These are phyloP conservation scores for Solanum hybrid DNA, from an alignment of 305 asterid species.

Conservation along the genomic window DNA sequence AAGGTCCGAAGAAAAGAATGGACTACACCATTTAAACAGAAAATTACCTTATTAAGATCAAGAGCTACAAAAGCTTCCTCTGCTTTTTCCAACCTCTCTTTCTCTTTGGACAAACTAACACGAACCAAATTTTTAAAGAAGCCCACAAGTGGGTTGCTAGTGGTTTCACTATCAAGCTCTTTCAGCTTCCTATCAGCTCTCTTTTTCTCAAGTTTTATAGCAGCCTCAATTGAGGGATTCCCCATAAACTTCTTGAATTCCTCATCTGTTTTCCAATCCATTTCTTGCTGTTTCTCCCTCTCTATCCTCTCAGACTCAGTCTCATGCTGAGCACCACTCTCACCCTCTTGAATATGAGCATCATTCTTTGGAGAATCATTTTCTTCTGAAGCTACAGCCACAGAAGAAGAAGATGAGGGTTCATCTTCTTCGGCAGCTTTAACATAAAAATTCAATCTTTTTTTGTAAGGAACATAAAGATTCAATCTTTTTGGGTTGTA, in stretches of 20 bases:
- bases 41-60: slow-evolving; percentile 70
- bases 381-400: slow-evolving; percentile 44
- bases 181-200: slow-evolving; percentile 73
- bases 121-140: slow-evolving; percentile 51
- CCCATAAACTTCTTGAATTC: slow-evolving; percentile 94
- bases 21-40: neutral
- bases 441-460: slow-evolving; percentile 36
- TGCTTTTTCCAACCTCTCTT: slow-evolving; percentile 62
- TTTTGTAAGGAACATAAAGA: slow-evolving; percentile 15
- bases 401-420: slow-evolving; percentile 30
- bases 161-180: slow-evolving; percentile 58
- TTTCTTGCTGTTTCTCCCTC: slow-evolving; percentile 53
- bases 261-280: slow-evolving; percentile 87
- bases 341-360: slow-evolving; percentile 7
- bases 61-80: slow-evolving; percentile 79
- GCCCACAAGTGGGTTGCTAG: slow-evolving; percentile 47
- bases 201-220: slow-evolving; percentile 88
- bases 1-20: neutral
- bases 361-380: slow-evolving; percentile 19
- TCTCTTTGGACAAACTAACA: slow-evolving; percentile 55
- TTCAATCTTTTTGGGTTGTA: slow-evolving; percentile 27
- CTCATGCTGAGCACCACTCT: slow-evolving; percentile 6
- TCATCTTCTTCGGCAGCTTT: slow-evolving; percentile 45
- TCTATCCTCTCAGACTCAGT: slow-evolving; percentile 14
- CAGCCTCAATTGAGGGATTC: slow-evolving; percentile 91